These are phyloP conservation scores for Phytophthora litchii DNA, from an alignment of 352 stramenopile species.

Conservation along the genomic window DNA sequence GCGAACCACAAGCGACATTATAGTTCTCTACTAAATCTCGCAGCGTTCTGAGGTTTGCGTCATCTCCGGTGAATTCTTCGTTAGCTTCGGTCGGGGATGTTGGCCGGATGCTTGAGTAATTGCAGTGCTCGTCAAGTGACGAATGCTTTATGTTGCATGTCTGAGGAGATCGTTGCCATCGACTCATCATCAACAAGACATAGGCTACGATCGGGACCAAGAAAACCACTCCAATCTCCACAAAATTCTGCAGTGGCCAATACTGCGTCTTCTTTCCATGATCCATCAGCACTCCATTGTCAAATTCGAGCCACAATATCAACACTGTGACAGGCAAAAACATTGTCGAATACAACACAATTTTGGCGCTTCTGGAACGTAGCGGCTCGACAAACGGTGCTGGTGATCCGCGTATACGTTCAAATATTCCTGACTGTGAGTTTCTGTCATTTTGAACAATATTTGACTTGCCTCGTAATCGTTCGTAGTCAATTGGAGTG, in stretches of 20 bases:
- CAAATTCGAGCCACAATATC: slow-evolving; percentile 45
- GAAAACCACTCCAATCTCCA: slow-evolving; percentile 48
- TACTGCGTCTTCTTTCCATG: slow-evolving; percentile 42
- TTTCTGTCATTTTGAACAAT: neutral
- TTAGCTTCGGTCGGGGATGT: slow-evolving; percentile 12
- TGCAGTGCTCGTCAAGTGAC: slow-evolving; percentile 7
- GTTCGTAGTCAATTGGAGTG: slow-evolving; percentile 33
- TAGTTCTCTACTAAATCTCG: slow-evolving; percentile 39
- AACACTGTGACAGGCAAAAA: slow-evolving; percentile 28
- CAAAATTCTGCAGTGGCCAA: slow-evolving; percentile 56
- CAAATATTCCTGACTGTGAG: neutral
- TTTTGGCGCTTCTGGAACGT: slow-evolving; percentile 30
- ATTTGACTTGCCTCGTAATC: slow-evolving; percentile 20
- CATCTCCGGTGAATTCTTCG: slow-evolving; percentile 2
- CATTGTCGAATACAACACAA: slow-evolving; percentile 36
- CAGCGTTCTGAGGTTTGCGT: slow-evolving; percentile 25
- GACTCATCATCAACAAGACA: slow-evolving; percentile 26
- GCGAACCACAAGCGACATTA: slow-evolving; percentile 28
- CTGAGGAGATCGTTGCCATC: neutral
- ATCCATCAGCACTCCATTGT: slow-evolving; percentile 38
- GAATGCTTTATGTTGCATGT: slow-evolving; percentile 14
- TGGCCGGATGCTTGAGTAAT: slow-evolving; percentile 27
- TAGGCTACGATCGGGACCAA: slow-evolving; percentile 37
- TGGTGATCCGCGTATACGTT: slow-evolving; percentile 7
- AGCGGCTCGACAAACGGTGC: slow-evolving; percentile 44